Percentiles rank a stretch among this genome's conserved stretches.
phyloP scores from a whole-genome alignment of 2,329 filamentous ascomycete genomes.

The Alternaria burnsii region DNA sequence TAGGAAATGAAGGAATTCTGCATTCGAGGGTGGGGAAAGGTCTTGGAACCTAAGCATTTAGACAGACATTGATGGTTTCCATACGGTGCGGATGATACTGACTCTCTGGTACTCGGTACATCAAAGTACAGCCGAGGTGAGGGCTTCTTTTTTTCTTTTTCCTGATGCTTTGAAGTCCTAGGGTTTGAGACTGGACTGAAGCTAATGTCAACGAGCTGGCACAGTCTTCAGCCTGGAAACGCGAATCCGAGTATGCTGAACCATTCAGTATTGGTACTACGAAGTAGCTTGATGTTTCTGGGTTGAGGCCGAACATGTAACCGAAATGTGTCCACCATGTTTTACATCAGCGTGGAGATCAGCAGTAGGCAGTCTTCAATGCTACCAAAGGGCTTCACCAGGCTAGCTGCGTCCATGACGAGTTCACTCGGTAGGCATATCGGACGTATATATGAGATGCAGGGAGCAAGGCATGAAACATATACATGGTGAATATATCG shows the following conservation, averaged over 20 bases:
- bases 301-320: not conserved
- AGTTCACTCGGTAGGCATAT: too few species aligned
- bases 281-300: not conserved
- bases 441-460: too few species aligned
- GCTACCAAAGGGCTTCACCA: not conserved
- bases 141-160: not conserved
- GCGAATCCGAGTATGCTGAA: not conserved
- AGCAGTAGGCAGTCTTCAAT: not conserved
- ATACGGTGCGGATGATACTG: not conserved
- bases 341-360: not conserved
- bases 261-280: not conserved
- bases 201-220: not conserved
- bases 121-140: not conserved
- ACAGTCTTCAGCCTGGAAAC: not conserved
- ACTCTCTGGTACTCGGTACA: not conserved
- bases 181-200: not conserved
- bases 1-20: slow-evolving; percentile 2
- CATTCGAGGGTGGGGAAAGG: not conserved
- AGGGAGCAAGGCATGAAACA: too few species aligned
- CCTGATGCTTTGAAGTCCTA: not conserved
- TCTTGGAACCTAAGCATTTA: not conserved
- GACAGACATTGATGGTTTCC: not conserved
- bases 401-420: too few species aligned
- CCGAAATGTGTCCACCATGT: not conserved
- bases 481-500: too few species aligned